These are phyloP conservation scores for Rubroboletus pulcherrimus DNA, from an alignment of 768 basidiomycete species.

Conservation along the genomic window DNA sequence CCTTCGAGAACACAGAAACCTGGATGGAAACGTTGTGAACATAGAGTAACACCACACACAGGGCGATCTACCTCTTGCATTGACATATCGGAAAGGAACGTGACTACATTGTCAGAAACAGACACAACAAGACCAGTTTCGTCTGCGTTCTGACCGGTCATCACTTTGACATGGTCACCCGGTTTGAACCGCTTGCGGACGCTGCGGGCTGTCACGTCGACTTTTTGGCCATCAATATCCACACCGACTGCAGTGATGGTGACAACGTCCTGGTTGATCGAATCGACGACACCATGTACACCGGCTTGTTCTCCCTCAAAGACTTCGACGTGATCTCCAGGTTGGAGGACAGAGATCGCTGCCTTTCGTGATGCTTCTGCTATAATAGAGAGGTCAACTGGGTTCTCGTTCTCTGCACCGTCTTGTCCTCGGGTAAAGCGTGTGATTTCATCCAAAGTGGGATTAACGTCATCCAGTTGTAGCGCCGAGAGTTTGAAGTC, in stretches of 20 bases:
- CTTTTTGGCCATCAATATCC: constrained; percentile 82
- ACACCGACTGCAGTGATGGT: constrained; percentile 74
- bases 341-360: constrained; percentile 91
- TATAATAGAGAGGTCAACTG: constrained; percentile 87
- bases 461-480: constrained; percentile 84
- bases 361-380: constrained; percentile 90
- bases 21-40: constrained; percentile 29
- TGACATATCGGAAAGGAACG: constrained; percentile 96
- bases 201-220: constrained; percentile 81
- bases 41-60: not conserved
- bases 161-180: constrained; percentile 98
- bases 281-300: constrained; percentile 87
- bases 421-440: constrained; percentile 79
- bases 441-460: constrained; percentile 95
- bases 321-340: constrained; percentile 96
- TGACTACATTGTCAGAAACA: constrained; percentile 85
- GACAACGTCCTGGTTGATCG: constrained; percentile 83
- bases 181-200: constrained; percentile 94
- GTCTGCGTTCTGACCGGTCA: constrained; percentile 90
- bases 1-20: constrained; percentile 97
- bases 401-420: constrained; percentile 57
- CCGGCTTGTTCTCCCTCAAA: constrained; percentile 97
- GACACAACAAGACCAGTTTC: constrained; percentile 96
- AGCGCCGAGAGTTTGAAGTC: constrained; percentile 83
- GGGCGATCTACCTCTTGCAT: constrained; percentile 77